Evolutionary conservation across 331 rosid species (phyloP), one percentile per base, ranked within the genome.

Genomic region (Quercus lobata): DNA sequence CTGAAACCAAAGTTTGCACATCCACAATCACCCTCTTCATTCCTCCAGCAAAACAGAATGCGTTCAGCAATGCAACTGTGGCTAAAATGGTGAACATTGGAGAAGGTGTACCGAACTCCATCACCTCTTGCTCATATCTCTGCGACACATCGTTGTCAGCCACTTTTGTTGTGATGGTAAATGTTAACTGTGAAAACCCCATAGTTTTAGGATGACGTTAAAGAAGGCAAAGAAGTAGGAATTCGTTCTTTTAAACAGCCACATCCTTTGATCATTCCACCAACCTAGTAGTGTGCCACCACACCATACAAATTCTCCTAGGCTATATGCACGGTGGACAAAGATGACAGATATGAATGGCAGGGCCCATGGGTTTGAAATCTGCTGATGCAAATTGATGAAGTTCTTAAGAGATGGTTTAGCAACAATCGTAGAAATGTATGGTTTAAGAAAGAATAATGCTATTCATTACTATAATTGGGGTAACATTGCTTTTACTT

Each of bases 251-350:
- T 37, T 60, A 71, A 49, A 83, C 14, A 79, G 60, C 80, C 80
- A 69, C 8, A 83, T 78, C 30, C 80, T 72, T 3, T 80, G 81
- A 19, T 89, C 89, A 81, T 92, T 89, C 97, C 95, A 92, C 95
- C 91, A 92, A 1, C 93, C 96, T n/a, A 80, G 22, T 14, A 85
- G 4, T 55, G 96, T 90, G 74, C 95, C 93, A 61, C 86, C 89
- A 41, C 16, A 77, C 80, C 82, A 78, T 69, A 90, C 15, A 79
- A 89, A 89, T 82, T 92, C 96, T 4, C 79, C 79, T 41, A 90
- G 63, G 68, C 89, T 60, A 17, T 58, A 82, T 4, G 69, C 49
- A 53, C 66, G 72, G 57, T 72, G 84, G 0, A 84, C 87, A 79
- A 86, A 25, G 14, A 80, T 63, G 60, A 87, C 93, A 79, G 87